Conservation (phyloP, 768 basidiomycete species). For the Lentinus tigrinus region DNA sequence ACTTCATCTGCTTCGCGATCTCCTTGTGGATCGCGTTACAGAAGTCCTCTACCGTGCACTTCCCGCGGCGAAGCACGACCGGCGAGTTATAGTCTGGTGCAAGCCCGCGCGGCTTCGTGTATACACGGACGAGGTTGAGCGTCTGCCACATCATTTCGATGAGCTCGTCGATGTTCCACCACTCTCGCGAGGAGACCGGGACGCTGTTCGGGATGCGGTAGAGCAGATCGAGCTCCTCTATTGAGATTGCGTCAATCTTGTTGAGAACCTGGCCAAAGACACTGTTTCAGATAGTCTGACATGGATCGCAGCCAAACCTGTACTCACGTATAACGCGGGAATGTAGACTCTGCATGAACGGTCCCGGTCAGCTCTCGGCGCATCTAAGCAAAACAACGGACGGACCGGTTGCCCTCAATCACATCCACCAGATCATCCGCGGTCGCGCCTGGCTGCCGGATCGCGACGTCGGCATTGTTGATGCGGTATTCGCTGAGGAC, state of each 20-base stretch:
- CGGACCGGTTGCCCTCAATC: constrained; percentile 89
- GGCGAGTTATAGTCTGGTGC: constrained; percentile 89
- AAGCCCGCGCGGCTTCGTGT: constrained; percentile 92
- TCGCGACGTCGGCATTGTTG: constrained; percentile 87
- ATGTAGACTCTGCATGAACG: constrained; percentile 72
- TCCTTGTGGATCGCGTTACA: constrained; percentile 95
- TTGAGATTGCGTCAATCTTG: constrained; percentile 93
- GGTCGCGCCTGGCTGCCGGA: constrained; percentile 88
- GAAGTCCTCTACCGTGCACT: constrained; percentile 79
- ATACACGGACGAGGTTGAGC: constrained; percentile 90
- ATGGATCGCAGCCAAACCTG: no score
- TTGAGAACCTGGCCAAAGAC: constrained; percentile 16
- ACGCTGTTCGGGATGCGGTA: constrained; percentile 97
- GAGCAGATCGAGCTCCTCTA: constrained; percentile 94
- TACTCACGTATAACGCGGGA: constrained; percentile 81
- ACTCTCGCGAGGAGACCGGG: constrained; percentile 89
- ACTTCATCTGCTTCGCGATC: constrained; percentile 97
- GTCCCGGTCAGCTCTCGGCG: background rate
- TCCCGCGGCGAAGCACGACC: constrained; percentile 75
- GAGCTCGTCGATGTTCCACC: constrained; percentile 97
- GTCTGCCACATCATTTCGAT: constrained; percentile 92
- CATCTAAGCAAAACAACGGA: no score
- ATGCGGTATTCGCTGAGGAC: constrained; percentile 90
- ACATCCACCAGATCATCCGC: constrained; percentile 97
- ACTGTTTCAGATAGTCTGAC: background rate